Conservation (phyloP, 1,284 basidiomycete species). For the Cryptococcus sp. region DNA sequence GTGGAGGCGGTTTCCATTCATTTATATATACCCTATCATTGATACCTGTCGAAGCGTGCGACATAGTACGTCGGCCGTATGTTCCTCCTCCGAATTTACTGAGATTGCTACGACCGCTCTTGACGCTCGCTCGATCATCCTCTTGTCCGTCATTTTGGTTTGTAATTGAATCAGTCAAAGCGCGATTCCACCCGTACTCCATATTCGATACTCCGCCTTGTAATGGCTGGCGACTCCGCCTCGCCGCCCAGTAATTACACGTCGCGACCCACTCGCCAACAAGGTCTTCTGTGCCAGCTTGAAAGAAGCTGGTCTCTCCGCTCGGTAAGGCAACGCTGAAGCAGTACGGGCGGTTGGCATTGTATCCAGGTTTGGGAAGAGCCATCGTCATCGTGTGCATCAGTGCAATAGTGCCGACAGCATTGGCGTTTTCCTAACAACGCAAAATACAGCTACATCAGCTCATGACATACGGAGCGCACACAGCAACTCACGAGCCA, state of each 20-base stretch:
- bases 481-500: conserved; percentile 73
- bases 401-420: conserved; percentile 76
- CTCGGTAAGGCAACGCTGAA: conserved; percentile 90
- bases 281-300: conserved; percentile 94
- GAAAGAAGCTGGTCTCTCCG: conserved; percentile 92
- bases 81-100: conserved; percentile 55
- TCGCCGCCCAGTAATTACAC: conserved; percentile 98
- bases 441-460: conserved; percentile 8
- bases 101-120: conserved; percentile 57
- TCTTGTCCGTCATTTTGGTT: conserved; percentile 46
- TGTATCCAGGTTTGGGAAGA: conserved; percentile 89
- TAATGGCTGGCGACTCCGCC: conserved; percentile 88
- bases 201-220: conserved; percentile 95
- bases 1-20: conserved; percentile 90
- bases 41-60: conserved; percentile 56
- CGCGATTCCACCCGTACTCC: conserved; percentile 96
- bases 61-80: conserved; percentile 50
- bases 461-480: neutral
- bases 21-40: conserved; percentile 77
- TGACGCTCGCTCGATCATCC: conserved; percentile 32
- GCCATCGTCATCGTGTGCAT: conserved; percentile 85
- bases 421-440: conserved; percentile 72
- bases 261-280: conserved; percentile 98
- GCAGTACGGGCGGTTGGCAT: conserved; percentile 82
- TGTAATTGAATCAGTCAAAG: conserved; percentile 47